Evolutionary conservation across 176 grass and related monocot genomes (phyloP).

Genomic region (Stipa capillata): DNA sequence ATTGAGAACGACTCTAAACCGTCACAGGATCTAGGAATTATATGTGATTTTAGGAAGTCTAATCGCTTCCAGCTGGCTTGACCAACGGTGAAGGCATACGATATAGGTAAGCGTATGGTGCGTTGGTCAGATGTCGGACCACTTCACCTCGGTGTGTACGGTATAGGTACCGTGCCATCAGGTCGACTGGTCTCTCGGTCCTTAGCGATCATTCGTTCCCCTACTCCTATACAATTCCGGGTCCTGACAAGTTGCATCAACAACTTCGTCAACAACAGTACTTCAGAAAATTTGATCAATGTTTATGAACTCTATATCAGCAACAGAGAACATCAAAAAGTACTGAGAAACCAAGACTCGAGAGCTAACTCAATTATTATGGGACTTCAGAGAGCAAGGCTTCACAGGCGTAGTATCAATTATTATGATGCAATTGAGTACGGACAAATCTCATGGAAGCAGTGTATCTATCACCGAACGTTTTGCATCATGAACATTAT

Average conservation of each 20-base stretch:
- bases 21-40: too few relatives aligned
- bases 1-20: too few relatives aligned
- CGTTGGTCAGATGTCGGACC: too few relatives aligned
- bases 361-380: background rate
- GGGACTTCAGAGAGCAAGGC: background rate
- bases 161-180: too few relatives aligned
- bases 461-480: background rate
- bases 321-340: background rate
- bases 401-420: background rate
- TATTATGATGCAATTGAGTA: background rate
- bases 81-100: too few relatives aligned
- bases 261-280: background rate
- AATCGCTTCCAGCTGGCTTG: too few relatives aligned
- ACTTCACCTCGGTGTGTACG: too few relatives aligned
- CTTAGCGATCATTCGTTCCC: too few relatives aligned
- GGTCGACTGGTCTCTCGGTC: too few relatives aligned
- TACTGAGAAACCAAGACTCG: background rate
- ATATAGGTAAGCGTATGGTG: too few relatives aligned
- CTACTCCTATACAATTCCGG: too few relatives aligned
- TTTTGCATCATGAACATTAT: background rate
- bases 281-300: background rate
- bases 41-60: too few relatives aligned
- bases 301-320: background rate
- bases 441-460: background rate
- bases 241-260: background rate